Conservation (phyloP, 371 early-diverging fungal genomes). For the Saksenaea vasiformis region DNA sequence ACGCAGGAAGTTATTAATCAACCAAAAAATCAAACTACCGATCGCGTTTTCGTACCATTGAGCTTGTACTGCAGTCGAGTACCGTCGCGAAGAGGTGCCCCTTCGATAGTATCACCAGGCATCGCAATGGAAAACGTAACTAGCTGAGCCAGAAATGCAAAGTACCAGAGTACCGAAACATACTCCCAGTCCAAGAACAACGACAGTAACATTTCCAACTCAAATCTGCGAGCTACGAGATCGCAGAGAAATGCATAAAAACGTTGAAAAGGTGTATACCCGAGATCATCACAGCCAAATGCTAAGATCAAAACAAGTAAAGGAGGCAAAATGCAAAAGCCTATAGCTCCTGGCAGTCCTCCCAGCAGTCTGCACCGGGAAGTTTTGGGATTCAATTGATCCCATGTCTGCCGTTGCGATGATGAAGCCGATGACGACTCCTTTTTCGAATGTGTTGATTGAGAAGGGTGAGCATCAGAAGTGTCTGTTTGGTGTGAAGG, state of each 20-base stretch:
- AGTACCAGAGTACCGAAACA: slow-evolving; percentile 58
- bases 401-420: not conserved
- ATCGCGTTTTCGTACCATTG: slow-evolving; percentile 56
- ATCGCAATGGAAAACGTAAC: slow-evolving; percentile 60
- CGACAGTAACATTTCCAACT: slow-evolving; percentile 27
- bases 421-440: not conserved
- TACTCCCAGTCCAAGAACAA: slow-evolving; percentile 33
- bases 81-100: slow-evolving; percentile 75
- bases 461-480: not conserved
- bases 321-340: slow-evolving; percentile 64
- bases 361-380: slow-evolving; percentile 67
- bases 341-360: slow-evolving; percentile 73
- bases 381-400: slow-evolving; percentile 53
- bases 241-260: slow-evolving; percentile 17
- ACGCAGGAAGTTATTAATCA: slow-evolving; percentile 18
- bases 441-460: not conserved
- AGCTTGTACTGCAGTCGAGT: slow-evolving; percentile 68
- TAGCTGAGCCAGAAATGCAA: slow-evolving; percentile 72
- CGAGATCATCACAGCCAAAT: slow-evolving; percentile 60
- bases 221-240: slow-evolving; percentile 22
- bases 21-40: no score
- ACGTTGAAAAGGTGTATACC: slow-evolving; percentile 48
- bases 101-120: slow-evolving; percentile 74
- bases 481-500: not conserved
- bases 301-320: slow-evolving; percentile 66